These are phyloP conservation scores for Puccinia hordei DNA, from an alignment of 1,284 basidiomycete species.

Conservation along the genomic window DNA sequence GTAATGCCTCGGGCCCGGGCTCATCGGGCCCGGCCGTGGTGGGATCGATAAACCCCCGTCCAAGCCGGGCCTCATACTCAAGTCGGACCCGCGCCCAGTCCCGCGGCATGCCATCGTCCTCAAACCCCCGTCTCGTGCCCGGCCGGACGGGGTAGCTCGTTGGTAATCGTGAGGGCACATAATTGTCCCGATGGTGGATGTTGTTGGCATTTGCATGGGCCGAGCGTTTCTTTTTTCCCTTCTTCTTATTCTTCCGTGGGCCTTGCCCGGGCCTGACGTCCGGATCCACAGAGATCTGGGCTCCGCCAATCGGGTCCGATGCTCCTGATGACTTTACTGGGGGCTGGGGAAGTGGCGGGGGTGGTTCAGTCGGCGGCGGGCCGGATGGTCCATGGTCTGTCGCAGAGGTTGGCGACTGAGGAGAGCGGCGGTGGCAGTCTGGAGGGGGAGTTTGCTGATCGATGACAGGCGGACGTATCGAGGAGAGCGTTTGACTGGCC, in stretches of 20 bases:
- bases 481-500: background rate
- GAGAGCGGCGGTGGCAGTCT: background rate
- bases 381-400: constrained; percentile 29
- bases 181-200: constrained; percentile 59
- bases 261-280: background rate
- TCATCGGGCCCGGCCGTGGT: constrained; percentile 12
- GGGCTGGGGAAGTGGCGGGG: constrained; percentile 32
- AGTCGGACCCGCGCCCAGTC: constrained; percentile 20
- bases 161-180: constrained; percentile 56
- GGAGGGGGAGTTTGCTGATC: background rate
- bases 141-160: constrained; percentile 26
- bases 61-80: background rate
- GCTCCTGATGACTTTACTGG: background rate
- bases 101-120: constrained; percentile 20
- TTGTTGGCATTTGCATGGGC: constrained; percentile 59
- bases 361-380: constrained; percentile 29
- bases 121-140: background rate
- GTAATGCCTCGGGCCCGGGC: background rate
- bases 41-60: background rate
- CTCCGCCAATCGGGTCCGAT: background rate
- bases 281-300: background rate
- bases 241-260: constrained; percentile 53
- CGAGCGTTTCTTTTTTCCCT: constrained; percentile 57
- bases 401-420: background rate
- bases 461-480: background rate